A percentile compares a stretch with the other conserved stretches of the same genome.
phyloP scores from a whole-genome alignment of 331 rosid genomes.

The Pyrus hybrid region DNA sequence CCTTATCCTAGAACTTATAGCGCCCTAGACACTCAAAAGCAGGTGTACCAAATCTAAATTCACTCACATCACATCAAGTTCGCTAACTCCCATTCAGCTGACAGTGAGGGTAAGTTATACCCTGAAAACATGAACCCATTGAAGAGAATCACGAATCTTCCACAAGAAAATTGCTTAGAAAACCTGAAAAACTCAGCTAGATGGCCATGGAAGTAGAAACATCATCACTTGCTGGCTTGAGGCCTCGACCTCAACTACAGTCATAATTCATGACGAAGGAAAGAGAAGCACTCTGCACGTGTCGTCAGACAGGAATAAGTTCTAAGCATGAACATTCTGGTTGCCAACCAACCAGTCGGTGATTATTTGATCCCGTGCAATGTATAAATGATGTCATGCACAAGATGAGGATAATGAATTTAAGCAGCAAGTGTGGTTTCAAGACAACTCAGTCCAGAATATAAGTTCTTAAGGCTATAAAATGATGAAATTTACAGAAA shows the following conservation, averaged over 20 bases:
- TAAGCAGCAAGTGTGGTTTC: not conserved
- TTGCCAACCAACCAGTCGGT: slow-evolving; percentile 21
- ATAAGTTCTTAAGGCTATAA: not conserved
- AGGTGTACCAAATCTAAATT: slow-evolving; percentile 8
- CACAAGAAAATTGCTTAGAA: slow-evolving; percentile 33
- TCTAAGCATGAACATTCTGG: slow-evolving; percentile 28
- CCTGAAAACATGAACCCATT: slow-evolving; percentile 25
- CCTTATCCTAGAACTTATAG: slow-evolving; percentile 7
- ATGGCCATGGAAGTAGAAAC: slow-evolving; percentile 43
- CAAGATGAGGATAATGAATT: not conserved
- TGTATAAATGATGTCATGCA: not conserved
- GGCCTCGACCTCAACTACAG: slow-evolving; percentile 57
- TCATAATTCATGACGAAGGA: slow-evolving; percentile 44
- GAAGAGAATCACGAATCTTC: slow-evolving; percentile 15
- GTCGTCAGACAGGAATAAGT: slow-evolving; percentile 43
- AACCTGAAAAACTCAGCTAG: slow-evolving; percentile 57
- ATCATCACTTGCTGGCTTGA: slow-evolving; percentile 47
- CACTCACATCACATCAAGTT: not conserved
- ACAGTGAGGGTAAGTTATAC: slow-evolving; percentile 13
- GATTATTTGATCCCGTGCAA: slow-evolving; percentile 11
- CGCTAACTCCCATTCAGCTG: slow-evolving; percentile 18
- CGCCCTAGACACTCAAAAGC: slow-evolving; percentile 3
- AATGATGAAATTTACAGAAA: not conserved
- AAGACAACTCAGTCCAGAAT: slow-evolving; percentile 1
- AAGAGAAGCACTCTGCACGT: slow-evolving; percentile 52